Base-by-base conservation (phyloP, 139 green algal genomes). In the Chlorella sp. region DNA sequence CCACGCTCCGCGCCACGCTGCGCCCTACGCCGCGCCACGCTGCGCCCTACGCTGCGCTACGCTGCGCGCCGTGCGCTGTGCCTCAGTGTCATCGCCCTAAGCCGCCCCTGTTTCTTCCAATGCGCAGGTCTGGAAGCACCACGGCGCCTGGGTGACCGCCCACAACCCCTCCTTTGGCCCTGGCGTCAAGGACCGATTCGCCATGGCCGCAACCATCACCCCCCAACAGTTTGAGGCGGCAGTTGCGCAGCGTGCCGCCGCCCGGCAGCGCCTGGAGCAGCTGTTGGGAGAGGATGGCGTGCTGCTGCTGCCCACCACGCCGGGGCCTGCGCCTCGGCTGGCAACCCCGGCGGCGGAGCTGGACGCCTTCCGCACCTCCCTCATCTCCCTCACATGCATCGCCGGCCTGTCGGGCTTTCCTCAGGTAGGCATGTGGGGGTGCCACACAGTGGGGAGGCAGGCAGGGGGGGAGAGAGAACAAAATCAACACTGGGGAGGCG, bases 371-470 rank as follows among this genome's bases (percentile, higher is more conserved):
- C 93, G 97, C 24, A 90, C 68, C 30, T 81, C 91, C 1, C 83
- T 96, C 64, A 90, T 99, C 60, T 91, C 87, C 48, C 93, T 99
- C 14, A 98, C 96, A 5, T 95, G 92, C 90, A 96, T 98, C 34
- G 95, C 96, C 0, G 95, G 96, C 3, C 92, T 99, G n/a, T 90
- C 90, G 12, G 95, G 96, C 0, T 91, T 99, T n/a, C 97, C 97
- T 9, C 96, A 99, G 95, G 96, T 97, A 64, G 61, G 57, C 9
- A n/a, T 89, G 36, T 30, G 16, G 11, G 34, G 42, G 21, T 34
- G 32, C 5, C 19, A 57, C 48, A 57, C 48, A 57, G 48, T 22
- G 71, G 48, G 9, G 7, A 57, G 48, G 48, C 7, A 57, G 5
- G 48, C 48, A 79, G 32, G 2, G n/a, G 30, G 28, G 28, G 16